Conservation (phyloP, 1,284 basidiomycete species). For the Apiotrichum mycotoxinovorans region DNA sequence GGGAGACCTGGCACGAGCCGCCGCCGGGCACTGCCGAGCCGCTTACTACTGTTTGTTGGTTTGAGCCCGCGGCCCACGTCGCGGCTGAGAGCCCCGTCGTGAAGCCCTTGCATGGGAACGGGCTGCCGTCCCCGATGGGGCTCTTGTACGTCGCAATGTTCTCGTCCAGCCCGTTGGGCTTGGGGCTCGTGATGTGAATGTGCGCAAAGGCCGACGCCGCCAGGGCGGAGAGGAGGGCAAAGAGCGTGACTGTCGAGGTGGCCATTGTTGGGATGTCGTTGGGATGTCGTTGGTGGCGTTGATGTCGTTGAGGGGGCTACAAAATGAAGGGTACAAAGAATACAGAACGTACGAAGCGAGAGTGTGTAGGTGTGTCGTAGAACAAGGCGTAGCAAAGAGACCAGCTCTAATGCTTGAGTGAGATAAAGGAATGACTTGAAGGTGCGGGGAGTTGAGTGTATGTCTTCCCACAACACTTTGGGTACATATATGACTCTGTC, state of each 20-base stretch:
- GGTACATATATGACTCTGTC: too few relatives aligned
- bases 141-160: constrained; percentile 36
- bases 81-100: constrained; percentile 37
- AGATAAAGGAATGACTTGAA: too few relatives aligned
- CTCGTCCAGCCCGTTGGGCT: constrained; percentile 32
- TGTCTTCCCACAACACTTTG: too few relatives aligned
- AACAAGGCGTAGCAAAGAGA: too few relatives aligned
- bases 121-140: constrained; percentile 14
- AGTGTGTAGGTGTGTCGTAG: too few relatives aligned
- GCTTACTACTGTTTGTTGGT: constrained; percentile 34
- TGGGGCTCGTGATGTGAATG: constrained; percentile 41
- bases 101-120: constrained; percentile 51
- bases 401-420: too few relatives aligned
- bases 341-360: too few relatives aligned
- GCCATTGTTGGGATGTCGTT: too few relatives aligned
- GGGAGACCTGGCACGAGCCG: constrained; percentile 49
- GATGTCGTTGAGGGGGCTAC: too few relatives aligned
- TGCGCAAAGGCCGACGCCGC: constrained; percentile 33
- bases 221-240: constrained; percentile 15
- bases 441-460: too few relatives aligned
- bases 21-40: constrained; percentile 49
- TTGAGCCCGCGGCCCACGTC: constrained; percentile 34
- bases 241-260: neutral
- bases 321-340: too few relatives aligned
- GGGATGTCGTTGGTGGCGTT: too few relatives aligned